Conservation (phyloP, 2,329 filamentous ascomycete genomes). For the Alternaria conjuncta region DNA sequence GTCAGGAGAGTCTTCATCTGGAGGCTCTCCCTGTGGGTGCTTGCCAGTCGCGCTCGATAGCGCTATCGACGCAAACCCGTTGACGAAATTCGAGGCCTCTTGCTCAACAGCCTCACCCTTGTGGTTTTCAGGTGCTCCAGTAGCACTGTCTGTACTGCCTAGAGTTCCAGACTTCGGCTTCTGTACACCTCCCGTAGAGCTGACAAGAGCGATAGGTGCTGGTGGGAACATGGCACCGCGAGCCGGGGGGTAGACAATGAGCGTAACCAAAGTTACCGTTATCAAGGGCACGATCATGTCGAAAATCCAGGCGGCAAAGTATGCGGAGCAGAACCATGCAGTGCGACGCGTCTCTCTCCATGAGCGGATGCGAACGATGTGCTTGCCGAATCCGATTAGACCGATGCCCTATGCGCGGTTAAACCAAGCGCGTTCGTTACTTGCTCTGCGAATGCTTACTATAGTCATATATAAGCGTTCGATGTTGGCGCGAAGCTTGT, state of each 20-base stretch:
- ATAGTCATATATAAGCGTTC: constrained; percentile 85
- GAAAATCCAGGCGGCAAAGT: constrained; percentile 71
- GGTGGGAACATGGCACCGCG: constrained; percentile 74
- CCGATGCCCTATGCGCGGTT: constrained; percentile 59
- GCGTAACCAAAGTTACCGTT: constrained; percentile 63
- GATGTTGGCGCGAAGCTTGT: constrained; percentile 78
- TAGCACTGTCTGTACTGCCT: constrained; percentile 77
- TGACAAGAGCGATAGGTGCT: constrained; percentile 75
- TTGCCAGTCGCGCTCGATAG: constrained; percentile 79
- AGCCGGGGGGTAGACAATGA: constrained; percentile 70
- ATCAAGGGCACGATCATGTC: constrained; percentile 73
- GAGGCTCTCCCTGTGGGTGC: constrained; percentile 70
- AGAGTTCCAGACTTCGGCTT: constrained; percentile 78
- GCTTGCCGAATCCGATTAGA: constrained; percentile 71
- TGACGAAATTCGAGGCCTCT: constrained; percentile 82
- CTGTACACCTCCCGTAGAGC: constrained; percentile 73
- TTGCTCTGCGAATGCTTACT: constrained; percentile 30
- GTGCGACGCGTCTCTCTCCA: constrained; percentile 79
- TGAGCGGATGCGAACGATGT: constrained; percentile 76
- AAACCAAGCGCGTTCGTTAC: not conserved
- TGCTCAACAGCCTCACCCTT: constrained; percentile 84
- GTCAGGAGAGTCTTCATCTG: constrained; percentile 49
- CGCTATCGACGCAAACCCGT: constrained; percentile 73
- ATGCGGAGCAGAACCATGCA: constrained; percentile 67
- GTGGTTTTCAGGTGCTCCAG: constrained; percentile 81